phyloP scores from a whole-genome alignment of 371 early-diverging fungal genomes.

The Mucor indicus region DNA sequence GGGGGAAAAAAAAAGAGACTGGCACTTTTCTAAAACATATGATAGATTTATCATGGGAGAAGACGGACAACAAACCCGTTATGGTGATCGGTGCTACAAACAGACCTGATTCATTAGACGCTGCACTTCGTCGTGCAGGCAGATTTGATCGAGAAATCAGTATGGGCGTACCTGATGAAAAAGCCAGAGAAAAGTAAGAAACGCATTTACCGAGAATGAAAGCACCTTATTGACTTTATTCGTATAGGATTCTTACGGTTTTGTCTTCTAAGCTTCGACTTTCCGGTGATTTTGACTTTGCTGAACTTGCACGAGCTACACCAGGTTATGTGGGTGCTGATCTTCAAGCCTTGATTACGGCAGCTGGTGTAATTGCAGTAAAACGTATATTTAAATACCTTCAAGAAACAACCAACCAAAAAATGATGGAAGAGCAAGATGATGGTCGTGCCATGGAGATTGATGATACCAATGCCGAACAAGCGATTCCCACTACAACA shows the following conservation, averaged over 20 bases:
- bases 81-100: conserved; percentile 99
- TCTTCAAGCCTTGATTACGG: conserved; percentile 92
- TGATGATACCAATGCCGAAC: conserved; percentile 24
- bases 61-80: conserved; percentile 85
- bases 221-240: not conserved
- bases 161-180: conserved; percentile 97
- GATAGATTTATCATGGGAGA: conserved; percentile 79
- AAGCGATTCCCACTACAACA: conserved; percentile 39
- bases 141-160: conserved; percentile 98
- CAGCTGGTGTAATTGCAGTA: conserved; percentile 97
- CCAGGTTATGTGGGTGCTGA: conserved; percentile 99
- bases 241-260: conserved; percentile 80
- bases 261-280: conserved; percentile 86
- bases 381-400: conserved; percentile 87
- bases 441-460: conserved; percentile 34
- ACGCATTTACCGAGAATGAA: not conserved
- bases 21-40: not conserved
- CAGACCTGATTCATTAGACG: conserved; percentile 96
- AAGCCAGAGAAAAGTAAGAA: conserved; percentile 81
- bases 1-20: not conserved
- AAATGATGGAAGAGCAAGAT: conserved; percentile 28
- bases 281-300: conserved; percentile 86
- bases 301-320: conserved; percentile 87
- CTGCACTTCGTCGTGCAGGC: conserved; percentile 97
- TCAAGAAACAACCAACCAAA: conserved; percentile 8